phyloP scores from a whole-genome alignment of 129 eudicot species.

The Pulicaria dysenterica region DNA sequence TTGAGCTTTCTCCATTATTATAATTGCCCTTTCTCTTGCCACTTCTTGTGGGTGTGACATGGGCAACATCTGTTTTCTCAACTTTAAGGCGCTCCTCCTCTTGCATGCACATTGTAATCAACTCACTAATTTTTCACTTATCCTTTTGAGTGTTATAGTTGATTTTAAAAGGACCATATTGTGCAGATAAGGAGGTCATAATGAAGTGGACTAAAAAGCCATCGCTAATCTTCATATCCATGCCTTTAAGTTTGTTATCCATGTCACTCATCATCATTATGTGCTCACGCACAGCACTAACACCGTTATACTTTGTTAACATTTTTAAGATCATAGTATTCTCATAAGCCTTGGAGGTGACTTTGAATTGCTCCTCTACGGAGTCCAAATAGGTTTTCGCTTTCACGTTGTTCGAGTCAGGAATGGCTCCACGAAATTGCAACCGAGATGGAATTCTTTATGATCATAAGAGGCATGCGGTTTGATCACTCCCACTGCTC shows the following conservation, averaged over 20 bases:
- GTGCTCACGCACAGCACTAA: slow-evolving; percentile 1
- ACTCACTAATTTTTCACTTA: background rate
- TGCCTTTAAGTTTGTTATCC: background rate
- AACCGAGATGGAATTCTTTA: too few relatives aligned
- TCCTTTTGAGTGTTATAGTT: too few relatives aligned
- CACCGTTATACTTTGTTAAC: background rate
- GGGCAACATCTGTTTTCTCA: background rate
- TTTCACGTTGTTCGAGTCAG: background rate
- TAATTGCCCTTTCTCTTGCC: background rate
- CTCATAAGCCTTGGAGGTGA: background rate
- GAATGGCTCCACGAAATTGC: background rate
- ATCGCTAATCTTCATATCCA: background rate
- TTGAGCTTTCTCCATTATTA: background rate
- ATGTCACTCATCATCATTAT: slow-evolving; percentile 6
- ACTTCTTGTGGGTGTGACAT: background rate
- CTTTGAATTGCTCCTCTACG: background rate
- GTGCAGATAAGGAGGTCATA: background rate
- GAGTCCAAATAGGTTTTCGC: background rate
- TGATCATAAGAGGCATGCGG: too few relatives aligned
- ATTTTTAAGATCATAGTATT: background rate
- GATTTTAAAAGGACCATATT: background rate
- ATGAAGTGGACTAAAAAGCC: background rate
- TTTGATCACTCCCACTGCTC: too few relatives aligned
- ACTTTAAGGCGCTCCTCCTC: background rate
- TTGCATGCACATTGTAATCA: background rate